Base-by-base conservation (phyloP, 2,329 filamentous ascomycete genomes). In the Penicillium paneum region DNA sequence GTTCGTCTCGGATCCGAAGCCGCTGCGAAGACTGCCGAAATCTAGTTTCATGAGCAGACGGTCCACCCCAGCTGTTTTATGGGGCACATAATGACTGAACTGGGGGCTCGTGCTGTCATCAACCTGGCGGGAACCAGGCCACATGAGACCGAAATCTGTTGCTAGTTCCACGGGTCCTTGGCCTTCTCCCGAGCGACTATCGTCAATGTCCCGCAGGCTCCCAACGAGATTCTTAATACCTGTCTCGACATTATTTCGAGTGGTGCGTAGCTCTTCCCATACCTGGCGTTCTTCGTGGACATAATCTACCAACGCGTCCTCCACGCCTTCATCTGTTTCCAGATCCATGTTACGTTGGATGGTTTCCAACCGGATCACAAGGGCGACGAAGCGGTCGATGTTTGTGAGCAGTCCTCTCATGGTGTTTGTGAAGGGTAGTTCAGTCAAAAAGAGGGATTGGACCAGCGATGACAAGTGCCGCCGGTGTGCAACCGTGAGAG, bases 1-100 rank as follows among this genome's bases (percentile, higher is more conserved):
- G 44, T 49, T 61, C 50, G 56, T 59, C 64, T 56, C 49, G n/a
- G 45, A 45, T 13, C 47, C 49, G 29, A 50, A 42, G 29, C 32
- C 56, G 15, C 52, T 56, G 29, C 62, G 58, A 26, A 64, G 68
- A 57, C 53, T 70, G 64, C 54, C 72, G 56, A 82, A 84, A 61
- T 96, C 91, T 64, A 97, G 76, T 77, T 96, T 96, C 90, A 96
- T 96, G 68, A 97, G 73, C 68, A 97, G 74, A 55, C 89, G 80
- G 75, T 96, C 91, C 42, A 97, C 84, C 1, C 91, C 89, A 0
- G 90, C 90, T 3, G 90, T 83, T 56, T 88, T 85, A 58, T 84
- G 81, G 1, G 90, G 88, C 29, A 86, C 79, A 69, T 90, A 96
- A 58, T 73, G 67, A 34, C 56, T 49, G 39, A 65, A 59, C 3